A percentile compares a stretch with the other conserved stretches of the same genome.
phyloP scores from a whole-genome alignment of 2,329 filamentous ascomycete genomes.

The Alternaria longipes region DNA sequence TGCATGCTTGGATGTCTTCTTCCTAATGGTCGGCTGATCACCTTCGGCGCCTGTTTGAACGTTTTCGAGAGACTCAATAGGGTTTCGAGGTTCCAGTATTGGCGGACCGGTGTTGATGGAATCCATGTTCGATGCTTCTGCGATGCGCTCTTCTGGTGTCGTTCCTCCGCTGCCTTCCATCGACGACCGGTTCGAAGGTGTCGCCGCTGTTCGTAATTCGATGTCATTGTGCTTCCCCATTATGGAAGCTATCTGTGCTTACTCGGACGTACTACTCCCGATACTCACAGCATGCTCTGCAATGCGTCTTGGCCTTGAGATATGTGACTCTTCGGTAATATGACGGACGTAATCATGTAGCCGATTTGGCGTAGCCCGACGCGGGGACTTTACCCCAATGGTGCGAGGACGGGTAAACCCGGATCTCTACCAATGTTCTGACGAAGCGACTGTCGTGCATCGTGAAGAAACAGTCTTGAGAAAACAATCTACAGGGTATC shows the following conservation, averaged over 20 bases:
- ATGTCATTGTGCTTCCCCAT: not conserved
- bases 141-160: not conserved
- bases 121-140: not conserved
- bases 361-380: slow-evolving; percentile 10
- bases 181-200: not conserved
- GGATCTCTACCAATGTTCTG: not conserved
- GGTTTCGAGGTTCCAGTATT: not conserved
- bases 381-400: slow-evolving; percentile 1
- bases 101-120: not conserved
- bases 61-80: not conserved
- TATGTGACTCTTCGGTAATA: slow-evolving; percentile 15
- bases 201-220: not conserved
- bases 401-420: slow-evolving; percentile 5
- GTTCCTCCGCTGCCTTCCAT: not conserved
- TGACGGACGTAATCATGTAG: slow-evolving; percentile 11
- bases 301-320: not conserved
- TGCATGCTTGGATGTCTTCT: slow-evolving; percentile 7
- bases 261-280: too few relatives aligned
- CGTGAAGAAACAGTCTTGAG: not conserved
- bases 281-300: not conserved
- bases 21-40: not conserved
- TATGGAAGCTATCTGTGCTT: not conserved
- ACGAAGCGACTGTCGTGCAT: not conserved
- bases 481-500: not conserved
- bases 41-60: not conserved